Evolutionary conservation across 495 filamentous ascomycete species (phyloP).

Genomic region (Podospora appendiculata): DNA sequence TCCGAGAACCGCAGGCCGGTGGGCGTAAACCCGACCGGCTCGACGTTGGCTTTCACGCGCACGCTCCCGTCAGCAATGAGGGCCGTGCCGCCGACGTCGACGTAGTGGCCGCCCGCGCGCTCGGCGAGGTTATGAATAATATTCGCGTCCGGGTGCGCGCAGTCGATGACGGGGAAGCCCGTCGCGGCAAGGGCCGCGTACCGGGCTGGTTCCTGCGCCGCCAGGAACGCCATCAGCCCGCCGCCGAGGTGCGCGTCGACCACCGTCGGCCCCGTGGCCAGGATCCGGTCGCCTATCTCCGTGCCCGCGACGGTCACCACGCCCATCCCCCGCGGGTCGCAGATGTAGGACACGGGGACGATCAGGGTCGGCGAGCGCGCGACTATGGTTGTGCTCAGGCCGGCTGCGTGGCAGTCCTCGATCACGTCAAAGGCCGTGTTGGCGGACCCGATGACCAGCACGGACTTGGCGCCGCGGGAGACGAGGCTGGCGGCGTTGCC

Average conservation of each 20-base stretch:
- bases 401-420: slow-evolving; percentile 18
- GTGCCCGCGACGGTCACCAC: slow-evolving; percentile 12
- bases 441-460: slow-evolving; percentile 26
- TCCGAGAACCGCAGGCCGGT: slow-evolving; percentile 21
- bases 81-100: slow-evolving; percentile 21
- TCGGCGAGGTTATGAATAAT: slow-evolving; percentile 17
- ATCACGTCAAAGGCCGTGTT: slow-evolving; percentile 32
- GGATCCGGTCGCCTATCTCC: slow-evolving; percentile 10
- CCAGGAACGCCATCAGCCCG: slow-evolving; percentile 8
- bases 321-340: slow-evolving; percentile 12
- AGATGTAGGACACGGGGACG: slow-evolving; percentile 17
- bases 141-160: slow-evolving; percentile 9
- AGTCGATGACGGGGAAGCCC: slow-evolving; percentile 23
- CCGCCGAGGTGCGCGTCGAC: slow-evolving; percentile 4
- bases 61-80: slow-evolving; percentile 19
- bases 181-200: slow-evolving; percentile 16
- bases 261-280: slow-evolving; percentile 11
- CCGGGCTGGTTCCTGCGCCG: slow-evolving; percentile 16
- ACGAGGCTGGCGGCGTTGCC: slow-evolving; percentile 8
- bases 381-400: slow-evolving; percentile 21
- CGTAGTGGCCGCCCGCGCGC: slow-evolving; percentile 26
- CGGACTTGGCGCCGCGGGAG: slow-evolving; percentile 19
- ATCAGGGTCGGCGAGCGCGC: slow-evolving; percentile 29
- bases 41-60: slow-evolving; percentile 8
- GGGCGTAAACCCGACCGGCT: slow-evolving; percentile 17